A percentile compares a stretch with the other conserved stretches of the same genome.
Conservation (phyloP, 2,329 filamentous ascomycete species). For the Alternaria consortialis region DNA sequence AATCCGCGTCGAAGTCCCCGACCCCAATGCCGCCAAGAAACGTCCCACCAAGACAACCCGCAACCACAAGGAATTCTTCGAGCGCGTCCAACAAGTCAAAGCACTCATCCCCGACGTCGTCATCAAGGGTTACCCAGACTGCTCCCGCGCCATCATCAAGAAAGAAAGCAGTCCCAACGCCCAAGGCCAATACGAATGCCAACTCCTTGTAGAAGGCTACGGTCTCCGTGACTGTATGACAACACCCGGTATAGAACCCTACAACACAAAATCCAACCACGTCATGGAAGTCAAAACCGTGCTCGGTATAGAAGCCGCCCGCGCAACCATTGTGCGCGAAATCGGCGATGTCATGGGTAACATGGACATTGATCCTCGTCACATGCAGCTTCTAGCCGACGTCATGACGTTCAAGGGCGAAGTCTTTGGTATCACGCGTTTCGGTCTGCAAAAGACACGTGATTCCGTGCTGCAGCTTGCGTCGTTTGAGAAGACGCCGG, state of each 20-base stretch:
- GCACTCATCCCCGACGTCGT: constrained; percentile 82
- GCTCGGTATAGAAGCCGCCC: constrained; percentile 93
- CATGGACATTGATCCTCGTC: constrained; percentile 96
- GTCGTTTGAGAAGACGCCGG: constrained; percentile 97
- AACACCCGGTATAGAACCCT: constrained; percentile 87
- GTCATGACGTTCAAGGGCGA: constrained; percentile 99
- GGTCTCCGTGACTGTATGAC: constrained; percentile 90
- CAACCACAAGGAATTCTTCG: constrained; percentile 69
- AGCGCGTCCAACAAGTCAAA: constrained; percentile 85
- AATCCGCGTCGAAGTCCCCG: constrained; percentile 77
- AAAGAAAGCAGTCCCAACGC: constrained; percentile 74
- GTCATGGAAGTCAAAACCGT: constrained; percentile 89
- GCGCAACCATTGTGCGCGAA: constrained; percentile 86
- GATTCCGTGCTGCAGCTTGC: constrained; percentile 93
- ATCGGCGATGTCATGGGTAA: constrained; percentile 88
- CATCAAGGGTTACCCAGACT: constrained; percentile 88
- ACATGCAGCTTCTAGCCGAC: constrained; percentile 96
- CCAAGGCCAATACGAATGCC: constrained; percentile 65
- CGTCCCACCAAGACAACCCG: constrained; percentile 41
- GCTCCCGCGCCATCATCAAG: constrained; percentile 86
- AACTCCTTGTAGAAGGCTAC: constrained; percentile 88
- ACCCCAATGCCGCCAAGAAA: constrained; percentile 48
- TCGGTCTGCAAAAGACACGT: constrained; percentile 94
- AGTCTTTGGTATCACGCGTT: constrained; percentile 93
- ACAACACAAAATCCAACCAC: constrained; percentile 78